Evolutionary conservation across 768 basidiomycete species (phyloP).

Genomic region (Gloeophyllum trabeum): DNA sequence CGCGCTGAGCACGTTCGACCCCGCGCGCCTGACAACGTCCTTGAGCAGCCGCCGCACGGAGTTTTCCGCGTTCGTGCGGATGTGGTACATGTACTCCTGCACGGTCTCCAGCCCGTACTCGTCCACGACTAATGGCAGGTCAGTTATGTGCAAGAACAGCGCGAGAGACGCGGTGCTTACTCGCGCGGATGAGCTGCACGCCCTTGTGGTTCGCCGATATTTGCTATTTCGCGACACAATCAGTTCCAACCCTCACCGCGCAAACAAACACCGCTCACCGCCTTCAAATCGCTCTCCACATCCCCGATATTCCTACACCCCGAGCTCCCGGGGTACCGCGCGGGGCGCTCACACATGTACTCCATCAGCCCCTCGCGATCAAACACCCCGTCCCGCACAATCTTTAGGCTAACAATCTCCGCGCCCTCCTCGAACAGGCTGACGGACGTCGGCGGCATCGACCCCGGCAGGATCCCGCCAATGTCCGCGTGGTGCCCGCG

Average conservation of each 20-base stretch:
- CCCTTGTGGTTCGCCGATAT: slow-evolving; percentile 92
- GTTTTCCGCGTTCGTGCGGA: slow-evolving; percentile 77
- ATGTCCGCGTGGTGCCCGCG: slow-evolving; percentile 93
- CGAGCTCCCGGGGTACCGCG: slow-evolving; percentile 73
- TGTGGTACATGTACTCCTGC: slow-evolving; percentile 90
- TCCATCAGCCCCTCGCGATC: slow-evolving; percentile 64
- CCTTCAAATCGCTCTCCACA: slow-evolving; percentile 88
- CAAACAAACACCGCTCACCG: slow-evolving; percentile 36
- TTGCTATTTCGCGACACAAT: slow-evolving; percentile 50
- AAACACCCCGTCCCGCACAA: slow-evolving; percentile 76
- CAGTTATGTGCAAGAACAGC: slow-evolving; percentile 5
- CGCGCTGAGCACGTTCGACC: slow-evolving; percentile 53
- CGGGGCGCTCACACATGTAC: slow-evolving; percentile 75
- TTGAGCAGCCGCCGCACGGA: slow-evolving; percentile 78
- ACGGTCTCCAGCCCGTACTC: slow-evolving; percentile 84
- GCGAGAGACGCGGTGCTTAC: slow-evolving; percentile 27
- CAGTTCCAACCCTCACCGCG: background rate
- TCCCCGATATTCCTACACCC: slow-evolving; percentile 82
- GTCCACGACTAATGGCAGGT: slow-evolving; percentile 46
- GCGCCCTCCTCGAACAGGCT: slow-evolving; percentile 94
- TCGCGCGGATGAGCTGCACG: slow-evolving; percentile 70
- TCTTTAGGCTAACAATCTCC: slow-evolving; percentile 83
- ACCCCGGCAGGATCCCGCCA: slow-evolving; percentile 85
- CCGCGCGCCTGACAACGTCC: slow-evolving; percentile 59
- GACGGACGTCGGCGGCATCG: slow-evolving; percentile 90